phyloP scores from a whole-genome alignment of 2,329 filamentous ascomycete species.

The Xylaria multiplex region DNA sequence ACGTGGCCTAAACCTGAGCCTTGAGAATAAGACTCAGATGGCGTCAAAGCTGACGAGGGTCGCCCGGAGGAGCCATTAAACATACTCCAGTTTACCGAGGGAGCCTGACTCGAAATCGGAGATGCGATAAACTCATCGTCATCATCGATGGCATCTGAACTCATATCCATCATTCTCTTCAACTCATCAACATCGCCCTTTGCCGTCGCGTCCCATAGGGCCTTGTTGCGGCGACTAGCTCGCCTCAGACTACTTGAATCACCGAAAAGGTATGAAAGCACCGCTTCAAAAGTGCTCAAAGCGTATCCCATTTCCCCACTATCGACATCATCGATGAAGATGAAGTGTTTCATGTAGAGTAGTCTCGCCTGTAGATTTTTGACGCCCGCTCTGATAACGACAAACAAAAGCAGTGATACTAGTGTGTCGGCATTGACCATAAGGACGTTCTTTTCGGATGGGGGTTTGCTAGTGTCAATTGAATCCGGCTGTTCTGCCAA shows the following conservation, averaged over 20 bases:
- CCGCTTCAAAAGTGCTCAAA: conserved; percentile 93
- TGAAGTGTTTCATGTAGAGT: conserved; percentile 96
- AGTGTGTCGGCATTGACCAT: conserved; percentile 86
- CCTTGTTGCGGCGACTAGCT: conserved; percentile 85
- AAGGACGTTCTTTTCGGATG: conserved; percentile 65
- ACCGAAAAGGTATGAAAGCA: conserved; percentile 84
- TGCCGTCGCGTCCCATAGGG: conserved; percentile 86
- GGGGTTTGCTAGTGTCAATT: conserved; percentile 48
- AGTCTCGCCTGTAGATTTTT: conserved; percentile 88
- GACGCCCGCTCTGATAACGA: conserved; percentile 90
- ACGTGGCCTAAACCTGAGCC: conserved; percentile 79
- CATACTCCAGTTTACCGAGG: conserved; percentile 61
- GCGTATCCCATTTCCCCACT: conserved; percentile 96
- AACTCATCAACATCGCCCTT: conserved; percentile 81
- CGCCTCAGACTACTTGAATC: conserved; percentile 84
- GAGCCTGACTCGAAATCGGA: conserved; percentile 55
- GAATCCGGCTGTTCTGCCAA: conserved; percentile 63
- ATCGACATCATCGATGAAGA: conserved; percentile 97
- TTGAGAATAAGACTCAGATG: conserved; percentile 63
- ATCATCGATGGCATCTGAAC: conserved; percentile 58
- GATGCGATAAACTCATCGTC: conserved; percentile 52
- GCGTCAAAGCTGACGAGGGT: conserved; percentile 55
- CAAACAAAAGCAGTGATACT: conserved; percentile 88
- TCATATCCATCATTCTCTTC: conserved; percentile 81
- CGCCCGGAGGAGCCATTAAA: conserved; percentile 56